These are phyloP conservation scores for Russula sp. DNA, from an alignment of 768 basidiomycete genomes.

Conservation along the genomic window DNA sequence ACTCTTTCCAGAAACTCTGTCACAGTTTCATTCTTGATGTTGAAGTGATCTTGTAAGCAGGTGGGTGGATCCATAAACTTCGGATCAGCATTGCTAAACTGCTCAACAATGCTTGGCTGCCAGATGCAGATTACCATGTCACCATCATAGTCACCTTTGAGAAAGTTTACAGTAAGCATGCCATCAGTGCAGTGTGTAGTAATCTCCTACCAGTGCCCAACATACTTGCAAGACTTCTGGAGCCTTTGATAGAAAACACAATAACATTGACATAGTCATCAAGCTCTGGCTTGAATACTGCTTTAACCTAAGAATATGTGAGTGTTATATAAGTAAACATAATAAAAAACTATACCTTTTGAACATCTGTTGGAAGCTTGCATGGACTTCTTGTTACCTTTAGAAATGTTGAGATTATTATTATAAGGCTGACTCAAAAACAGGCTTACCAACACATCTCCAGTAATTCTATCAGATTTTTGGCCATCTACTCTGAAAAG, in stretches of 20 bases:
- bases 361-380: constrained; percentile 64
- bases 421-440: not conserved
- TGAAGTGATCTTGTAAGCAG: constrained; percentile 43
- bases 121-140: constrained; percentile 59
- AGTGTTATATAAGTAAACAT: not conserved
- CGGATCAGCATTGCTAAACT: constrained; percentile 53
- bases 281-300: constrained; percentile 52
- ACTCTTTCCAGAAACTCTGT: constrained; percentile 40
- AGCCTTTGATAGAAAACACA: constrained; percentile 38
- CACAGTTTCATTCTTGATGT: constrained; percentile 46
- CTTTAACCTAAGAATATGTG: constrained; percentile 45
- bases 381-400: constrained; percentile 67
- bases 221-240: constrained; percentile 56
- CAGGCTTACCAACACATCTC: constrained; percentile 52
- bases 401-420: not conserved
- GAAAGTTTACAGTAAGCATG: not conserved
- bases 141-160: constrained; percentile 67
- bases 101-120: constrained; percentile 52
- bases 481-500: constrained; percentile 45
- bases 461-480: constrained; percentile 49
- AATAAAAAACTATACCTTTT: constrained; percentile 44
- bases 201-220: constrained; percentile 54
- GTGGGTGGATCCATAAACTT: constrained; percentile 50
- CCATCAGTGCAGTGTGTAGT: not conserved
- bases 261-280: constrained; percentile 56